Conservation (phyloP, 441 rosid genomes). For the Croton laevigatus region DNA sequence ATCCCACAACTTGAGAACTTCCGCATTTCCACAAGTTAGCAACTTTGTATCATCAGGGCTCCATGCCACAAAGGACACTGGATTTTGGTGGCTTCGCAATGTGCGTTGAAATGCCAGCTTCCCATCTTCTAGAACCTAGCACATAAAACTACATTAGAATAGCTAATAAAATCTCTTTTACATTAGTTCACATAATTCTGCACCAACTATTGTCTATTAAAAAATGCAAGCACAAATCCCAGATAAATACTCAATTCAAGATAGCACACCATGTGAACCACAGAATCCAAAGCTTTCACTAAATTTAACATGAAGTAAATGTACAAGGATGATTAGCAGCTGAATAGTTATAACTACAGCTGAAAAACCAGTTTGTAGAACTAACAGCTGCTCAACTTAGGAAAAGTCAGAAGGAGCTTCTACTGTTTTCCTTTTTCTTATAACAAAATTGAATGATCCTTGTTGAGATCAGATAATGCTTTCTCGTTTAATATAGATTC, state of each 20-base stretch:
- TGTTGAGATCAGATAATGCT: no score
- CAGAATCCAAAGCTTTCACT: not conserved
- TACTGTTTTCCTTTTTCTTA: not conserved
- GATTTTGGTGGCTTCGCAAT: conserved; percentile 63
- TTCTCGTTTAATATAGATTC: no score
- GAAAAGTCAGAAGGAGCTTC: not conserved
- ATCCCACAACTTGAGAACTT: conserved; percentile 93
- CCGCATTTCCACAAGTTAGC: conserved; percentile 76
- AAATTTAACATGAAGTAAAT: not conserved
- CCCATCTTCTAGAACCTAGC: conserved; percentile 62
- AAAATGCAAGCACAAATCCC: conserved; percentile 4
- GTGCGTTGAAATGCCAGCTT: conserved; percentile 49
- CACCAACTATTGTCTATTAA: not conserved
- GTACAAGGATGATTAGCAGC: not conserved
- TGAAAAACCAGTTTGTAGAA: not conserved
- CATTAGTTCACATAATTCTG: not conserved
- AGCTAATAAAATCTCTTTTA: conserved; percentile 14
- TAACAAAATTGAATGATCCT: no score
- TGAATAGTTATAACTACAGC: not conserved
- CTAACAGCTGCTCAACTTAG: conserved; percentile 2
- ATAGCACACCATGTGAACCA: not conserved
- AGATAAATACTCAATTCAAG: conserved; percentile 15
- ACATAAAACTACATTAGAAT: conserved; percentile 18
- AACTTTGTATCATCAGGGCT: conserved; percentile 79
- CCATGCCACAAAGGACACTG: conserved; percentile 87